Conservation (phyloP, 106 monocot species). For the Allium cepa region DNA sequence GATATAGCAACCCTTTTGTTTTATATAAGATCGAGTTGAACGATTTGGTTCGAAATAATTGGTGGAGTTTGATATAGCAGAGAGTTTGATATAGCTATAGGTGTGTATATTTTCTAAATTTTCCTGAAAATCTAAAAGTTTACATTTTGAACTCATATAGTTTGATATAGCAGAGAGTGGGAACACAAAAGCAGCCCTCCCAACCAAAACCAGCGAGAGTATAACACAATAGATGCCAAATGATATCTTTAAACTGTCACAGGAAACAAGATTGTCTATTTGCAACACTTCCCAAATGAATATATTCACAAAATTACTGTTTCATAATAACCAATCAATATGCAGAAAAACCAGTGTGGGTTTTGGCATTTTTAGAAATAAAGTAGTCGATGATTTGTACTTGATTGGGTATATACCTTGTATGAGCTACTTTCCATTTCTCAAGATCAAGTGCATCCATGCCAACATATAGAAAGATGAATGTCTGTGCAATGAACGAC, state of each 20-base stretch:
- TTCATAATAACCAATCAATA: too few species aligned
- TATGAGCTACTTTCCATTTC: slow-evolving; percentile 59
- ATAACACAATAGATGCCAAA: slow-evolving; percentile 48
- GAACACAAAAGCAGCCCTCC: slow-evolving; percentile 82
- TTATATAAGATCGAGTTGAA: too few species aligned
- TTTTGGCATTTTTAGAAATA: too few species aligned
- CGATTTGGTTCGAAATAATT: too few species aligned
- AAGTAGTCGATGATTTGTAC: too few species aligned
- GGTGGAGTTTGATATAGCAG: too few species aligned
- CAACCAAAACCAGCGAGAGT: slow-evolving; percentile 45
- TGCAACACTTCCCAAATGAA: not conserved
- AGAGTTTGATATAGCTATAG: too few species aligned
- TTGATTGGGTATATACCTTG: slow-evolving; percentile 24
- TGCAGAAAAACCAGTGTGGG: not conserved
- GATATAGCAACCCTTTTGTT: too few species aligned
- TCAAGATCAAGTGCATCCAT: slow-evolving; percentile 78
- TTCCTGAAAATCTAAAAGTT: too few species aligned
- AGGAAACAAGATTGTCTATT: not conserved
- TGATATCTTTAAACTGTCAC: slow-evolving; percentile 40
- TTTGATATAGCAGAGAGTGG: slow-evolving; percentile 71
- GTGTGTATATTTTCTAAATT: too few species aligned
- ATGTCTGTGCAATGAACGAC: slow-evolving; percentile 82
- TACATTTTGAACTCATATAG: slow-evolving; percentile 43
- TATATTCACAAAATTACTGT: too few species aligned
- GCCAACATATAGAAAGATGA: slow-evolving; percentile 81